Percentiles rank a stretch among this genome's conserved stretches.
phyloP scores from a whole-genome alignment of 2,329 filamentous ascomycete genomes.

The Aureobasidium sp. region DNA sequence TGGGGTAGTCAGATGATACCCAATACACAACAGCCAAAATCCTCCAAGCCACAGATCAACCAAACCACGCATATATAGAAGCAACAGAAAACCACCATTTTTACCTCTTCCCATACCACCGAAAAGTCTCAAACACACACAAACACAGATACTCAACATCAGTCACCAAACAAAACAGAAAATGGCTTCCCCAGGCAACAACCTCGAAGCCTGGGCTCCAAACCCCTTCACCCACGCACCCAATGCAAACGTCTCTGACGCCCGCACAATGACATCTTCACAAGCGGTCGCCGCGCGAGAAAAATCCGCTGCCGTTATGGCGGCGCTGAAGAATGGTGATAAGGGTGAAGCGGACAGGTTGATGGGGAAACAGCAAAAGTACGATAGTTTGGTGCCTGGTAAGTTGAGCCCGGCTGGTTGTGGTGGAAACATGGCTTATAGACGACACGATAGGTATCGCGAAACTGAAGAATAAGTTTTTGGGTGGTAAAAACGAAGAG shows the following conservation, averaged over 20 bases:
- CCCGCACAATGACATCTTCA: conserved; percentile 1
- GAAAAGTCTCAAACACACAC: neutral
- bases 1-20: neutral
- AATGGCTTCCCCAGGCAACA: neutral
- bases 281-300: neutral
- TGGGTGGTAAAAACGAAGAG: neutral
- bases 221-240: neutral
- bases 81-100: too few relatives aligned
- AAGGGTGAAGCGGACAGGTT: neutral
- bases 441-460: neutral
- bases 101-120: too few relatives aligned
- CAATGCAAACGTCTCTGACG: neutral
- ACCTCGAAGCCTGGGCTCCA: neutral
- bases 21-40: neutral
- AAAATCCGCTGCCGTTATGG: neutral
- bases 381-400: conserved; percentile 1
- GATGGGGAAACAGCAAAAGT: neutral
- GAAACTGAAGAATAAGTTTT: neutral
- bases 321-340: neutral
- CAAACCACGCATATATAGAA: neutral
- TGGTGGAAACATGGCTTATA: neutral
- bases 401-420: neutral
- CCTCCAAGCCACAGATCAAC: neutral
- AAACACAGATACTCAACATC: neutral
- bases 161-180: neutral